Conservation (phyloP, 257 asterid species). For the Euphrasia confusa region DNA sequence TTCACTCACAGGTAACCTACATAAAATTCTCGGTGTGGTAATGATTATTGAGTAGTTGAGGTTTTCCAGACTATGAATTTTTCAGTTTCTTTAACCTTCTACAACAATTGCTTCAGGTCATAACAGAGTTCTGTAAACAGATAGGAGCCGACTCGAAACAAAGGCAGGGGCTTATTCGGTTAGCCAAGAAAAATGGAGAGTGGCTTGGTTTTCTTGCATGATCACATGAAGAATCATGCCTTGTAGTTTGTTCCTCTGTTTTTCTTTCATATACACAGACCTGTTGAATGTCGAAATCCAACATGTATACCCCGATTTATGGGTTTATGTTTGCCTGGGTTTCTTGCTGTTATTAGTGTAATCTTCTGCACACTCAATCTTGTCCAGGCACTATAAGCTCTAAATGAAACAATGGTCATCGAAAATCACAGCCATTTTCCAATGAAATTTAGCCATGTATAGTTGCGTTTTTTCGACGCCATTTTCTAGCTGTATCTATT, state of each 20-base stretch:
- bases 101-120: constrained; percentile 43
- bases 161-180: constrained; percentile 81
- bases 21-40: too few relatives aligned
- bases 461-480: too few relatives aligned
- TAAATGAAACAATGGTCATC: too few relatives aligned
- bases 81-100: too few relatives aligned
- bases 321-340: not conserved
- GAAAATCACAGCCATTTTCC: too few relatives aligned
- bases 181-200: constrained; percentile 93
- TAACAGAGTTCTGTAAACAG: constrained; percentile 87
- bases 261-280: not conserved
- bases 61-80: too few relatives aligned
- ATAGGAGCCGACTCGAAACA: constrained; percentile 91
- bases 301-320: constrained; percentile 16
- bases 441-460: too few relatives aligned
- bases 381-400: too few relatives aligned
- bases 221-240: constrained; percentile 8
- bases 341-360: not conserved
- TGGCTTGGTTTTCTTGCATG: constrained; percentile 85
- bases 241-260: not conserved
- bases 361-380: not conserved
- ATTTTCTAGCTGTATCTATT: too few relatives aligned
- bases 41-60: too few relatives aligned
- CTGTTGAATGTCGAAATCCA: constrained; percentile 1
- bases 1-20: constrained; percentile 78